A percentile compares a stretch with the other conserved stretches of the same genome.
phyloP scores from a whole-genome alignment of 345 rosid species.

The Leavenworthia alabamica region DNA sequence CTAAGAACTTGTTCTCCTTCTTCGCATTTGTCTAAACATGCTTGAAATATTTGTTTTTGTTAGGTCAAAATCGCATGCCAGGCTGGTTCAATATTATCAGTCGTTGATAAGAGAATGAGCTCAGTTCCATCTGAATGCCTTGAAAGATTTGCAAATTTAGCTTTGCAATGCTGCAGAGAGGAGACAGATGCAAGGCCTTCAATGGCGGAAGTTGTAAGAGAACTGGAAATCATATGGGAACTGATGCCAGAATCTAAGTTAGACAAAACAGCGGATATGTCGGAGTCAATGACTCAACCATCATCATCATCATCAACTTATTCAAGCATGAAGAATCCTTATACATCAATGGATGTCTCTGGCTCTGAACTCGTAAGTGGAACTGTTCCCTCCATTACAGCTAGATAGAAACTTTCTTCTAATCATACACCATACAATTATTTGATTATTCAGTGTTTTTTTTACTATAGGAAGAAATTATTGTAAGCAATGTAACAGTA shows the following conservation, averaged over 20 bases:
- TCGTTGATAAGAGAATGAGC: slow-evolving; percentile 80
- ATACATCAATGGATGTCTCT: slow-evolving; percentile 66
- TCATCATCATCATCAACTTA: slow-evolving; percentile 52
- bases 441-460: slow-evolving; percentile 4
- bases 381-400: slow-evolving; percentile 50
- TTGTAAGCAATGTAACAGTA: not conserved
- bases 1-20: not conserved
- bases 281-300: slow-evolving; percentile 26
- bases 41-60: not conserved
- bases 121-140: slow-evolving; percentile 80
- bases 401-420: slow-evolving; percentile 41
- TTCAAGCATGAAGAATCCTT: slow-evolving; percentile 39
- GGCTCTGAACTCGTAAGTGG: slow-evolving; percentile 92
- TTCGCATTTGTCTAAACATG: not conserved
- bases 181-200: slow-evolving; percentile 80
- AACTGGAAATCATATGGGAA: slow-evolving; percentile 65
- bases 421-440: not conserved
- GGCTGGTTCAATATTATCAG: slow-evolving; percentile 68
- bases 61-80: slow-evolving; percentile 68
- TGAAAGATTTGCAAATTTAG: slow-evolving; percentile 67
- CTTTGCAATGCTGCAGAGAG: slow-evolving; percentile 65
- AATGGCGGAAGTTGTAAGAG: slow-evolving; percentile 83
- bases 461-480: not conserved
- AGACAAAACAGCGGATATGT: slow-evolving; percentile 23
- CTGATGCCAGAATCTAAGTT: slow-evolving; percentile 46